Base-by-base conservation (phyloP, 768 basidiomycete species). In the Naganishia onofrii region DNA sequence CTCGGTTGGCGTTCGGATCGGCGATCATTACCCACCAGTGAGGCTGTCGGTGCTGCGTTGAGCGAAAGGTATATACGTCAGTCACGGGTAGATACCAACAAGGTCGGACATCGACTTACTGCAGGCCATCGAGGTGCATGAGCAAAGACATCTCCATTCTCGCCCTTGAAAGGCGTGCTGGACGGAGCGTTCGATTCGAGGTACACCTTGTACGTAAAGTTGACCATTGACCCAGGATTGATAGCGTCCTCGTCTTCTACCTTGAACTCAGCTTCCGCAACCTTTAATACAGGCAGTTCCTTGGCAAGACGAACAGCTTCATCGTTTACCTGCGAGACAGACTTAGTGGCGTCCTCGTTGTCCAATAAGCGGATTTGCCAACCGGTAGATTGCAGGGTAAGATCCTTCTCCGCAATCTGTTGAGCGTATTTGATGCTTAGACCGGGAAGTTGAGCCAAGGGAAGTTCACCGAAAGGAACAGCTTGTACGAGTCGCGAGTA, bases 91-190 rank as follows among this genome's bases (percentile, higher is more conserved):
- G n/a, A n/a, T n/a, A n/a, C n/a, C n/a, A n/a, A n/a, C n/a, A 52
- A 29, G 13, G 32, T 32, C 36, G 52, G 23, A 12, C 23, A 7
- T 51, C 12, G 48, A 83, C 89, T 53, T 75, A 94, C 93, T 70
- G 85, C 86, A 68, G 95, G 93, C 93, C 93, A 98, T 76, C 86
- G 85, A 5, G 95, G 95, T 8, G 94, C 91, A 78, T 99, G 94
- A n/a, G 90, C 93, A 70, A 83, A 87, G 31, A 85, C 81, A 15
- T 83, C 82, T 1, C 81, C 68, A 2, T 76, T 72, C 26, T 75
- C 75, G 63, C 52, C 72, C 34, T 73, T 57, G 28, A 29, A 28
- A 34, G 17, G 38, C 42, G 26, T 38, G 23, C 57, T 67, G 2
- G 74, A 66, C 17, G 58, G 68, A 55, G 48, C 3, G 78, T 52